Base-by-base conservation (phyloP, 305 asterid genomes). In the Rubia peregrina region DNA sequence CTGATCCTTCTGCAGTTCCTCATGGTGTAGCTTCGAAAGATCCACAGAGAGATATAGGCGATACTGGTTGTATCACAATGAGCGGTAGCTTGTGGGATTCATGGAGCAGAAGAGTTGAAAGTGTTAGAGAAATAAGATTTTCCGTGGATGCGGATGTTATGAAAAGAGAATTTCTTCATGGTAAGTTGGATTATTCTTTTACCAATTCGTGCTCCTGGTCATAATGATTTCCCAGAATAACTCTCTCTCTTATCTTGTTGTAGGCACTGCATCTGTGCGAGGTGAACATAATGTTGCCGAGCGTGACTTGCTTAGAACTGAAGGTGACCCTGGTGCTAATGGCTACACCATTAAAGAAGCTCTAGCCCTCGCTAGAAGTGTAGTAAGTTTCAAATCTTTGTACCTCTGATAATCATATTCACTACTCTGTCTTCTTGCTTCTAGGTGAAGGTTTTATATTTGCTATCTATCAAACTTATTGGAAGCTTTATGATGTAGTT, bases 281-380 rank as follows among this genome's bases (percentile, higher is more conserved):
- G 79, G 81, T 71, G 85, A 77, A 65, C 84, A 83, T 74, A 88
- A 86, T 78, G 96, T 85, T 65, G 80, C 90, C 1, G 82, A 82
- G 73, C 96, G 97, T 53, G 99, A 91, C 84, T 88, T 84, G 77
- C 85, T 91, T 73, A 91, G 97, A 78, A 94, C 98, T 64, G 97
- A 91, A 78, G 99, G 99, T 77, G 95, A 94, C 74, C 99, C 99
- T 73, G 90, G 94, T 73, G 98, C 92, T 79, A 86, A 83, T 83
- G 97, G 99, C 72, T 94, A 94, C 84, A 87, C 99, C 72, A 84
- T 94, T 70, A 88, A 85, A 76, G 99, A 94, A 85, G 97, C 96
- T 66, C 80, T 91, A 51, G 90, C 91, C 78, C 87, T 94, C 53
- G 76, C 88, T 67, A 88, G 97, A 79, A 94, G 99, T 75, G 89